A percentile compares a stretch with the other conserved stretches of the same genome.
Conservation (phyloP, 2,329 filamentous ascomycete genomes). For the Curvularia hawaiiensis region DNA sequence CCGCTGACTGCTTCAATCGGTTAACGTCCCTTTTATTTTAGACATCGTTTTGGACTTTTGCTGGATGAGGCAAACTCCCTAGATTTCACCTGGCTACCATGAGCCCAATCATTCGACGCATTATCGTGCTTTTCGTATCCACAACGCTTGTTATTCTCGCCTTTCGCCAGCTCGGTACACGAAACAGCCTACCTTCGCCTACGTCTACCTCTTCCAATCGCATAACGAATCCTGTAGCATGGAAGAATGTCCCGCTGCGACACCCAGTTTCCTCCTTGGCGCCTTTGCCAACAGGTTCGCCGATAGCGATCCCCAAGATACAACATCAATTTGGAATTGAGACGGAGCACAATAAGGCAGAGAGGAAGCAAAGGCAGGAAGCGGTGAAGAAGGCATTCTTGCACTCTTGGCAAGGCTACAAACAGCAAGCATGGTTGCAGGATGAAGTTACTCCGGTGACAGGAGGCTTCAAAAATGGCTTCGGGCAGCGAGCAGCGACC, state of each 20-base stretch:
- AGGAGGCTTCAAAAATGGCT: slow-evolving; percentile 54
- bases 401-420: slow-evolving; percentile 57
- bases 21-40: not conserved
- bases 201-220: slow-evolving; percentile 31
- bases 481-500: slow-evolving; percentile 64
- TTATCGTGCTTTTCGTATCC: slow-evolving; percentile 34
- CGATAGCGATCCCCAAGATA: slow-evolving; percentile 42
- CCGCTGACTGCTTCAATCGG: not conserved
- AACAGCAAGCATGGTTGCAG: slow-evolving; percentile 57
- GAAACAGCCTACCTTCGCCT: slow-evolving; percentile 25
- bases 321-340: slow-evolving; percentile 46
- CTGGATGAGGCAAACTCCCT: slow-evolving; percentile 4
- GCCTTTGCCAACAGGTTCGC: slow-evolving; percentile 38
- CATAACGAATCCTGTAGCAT: slow-evolving; percentile 39
- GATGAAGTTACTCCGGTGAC: slow-evolving; percentile 60
- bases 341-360: slow-evolving; percentile 38
- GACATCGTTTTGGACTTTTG: not conserved
- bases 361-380: slow-evolving; percentile 38
- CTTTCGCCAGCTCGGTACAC: slow-evolving; percentile 36
- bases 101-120: slow-evolving; percentile 38
- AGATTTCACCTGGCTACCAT: slow-evolving; percentile 22
- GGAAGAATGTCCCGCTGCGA: slow-evolving; percentile 40
- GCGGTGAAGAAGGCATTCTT: slow-evolving; percentile 47
- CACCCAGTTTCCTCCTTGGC: slow-evolving; percentile 41
- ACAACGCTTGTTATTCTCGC: slow-evolving; percentile 36